Evolutionary conservation across 495 filamentous ascomycete genomes (phyloP), one percentile per base, ranked within the genome.

Genomic region (Bathelium albidoporum): DNA sequence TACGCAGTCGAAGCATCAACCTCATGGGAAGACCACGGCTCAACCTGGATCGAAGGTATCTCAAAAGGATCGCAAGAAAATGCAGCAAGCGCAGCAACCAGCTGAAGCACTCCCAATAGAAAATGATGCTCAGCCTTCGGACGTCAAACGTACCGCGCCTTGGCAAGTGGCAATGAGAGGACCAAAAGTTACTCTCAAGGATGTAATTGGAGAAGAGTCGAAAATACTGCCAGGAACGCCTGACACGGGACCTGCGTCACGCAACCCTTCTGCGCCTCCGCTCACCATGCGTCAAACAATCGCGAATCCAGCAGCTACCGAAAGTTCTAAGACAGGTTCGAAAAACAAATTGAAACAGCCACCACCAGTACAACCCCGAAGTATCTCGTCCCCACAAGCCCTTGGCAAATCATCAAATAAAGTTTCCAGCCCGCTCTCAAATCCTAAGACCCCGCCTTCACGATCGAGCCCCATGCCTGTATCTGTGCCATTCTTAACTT

Each of bases 51-150:
- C 71, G 73, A 95, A 85, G 66, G 66, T 95, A 45, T 94, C 90
- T 1, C 94, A 97, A 66, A 93, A 91, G 70, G 93, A 96, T 70
- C 85, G 90, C 12, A 96, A 96, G 76, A 89, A 83, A 70, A 74
- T 82, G 64, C 85, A 88, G 62, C 78, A 86, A 39, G 59, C 65
- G 9, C 63, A 67, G 28, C 62, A 60, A 16, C 62, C 64, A 72
- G 71, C 62, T 74, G 77, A 29, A 68, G 78, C 77, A 58, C 70
- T 74, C 28, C 74, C 78, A 60, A 68, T 69, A 9, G 71, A 76
- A 12, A 74, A 78, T 28, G 60, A 74, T 7, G 70, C 75, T 45
- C 67, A 70, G 5, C 71, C 5, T 77, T 76, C 78, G 67, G 71
- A 79, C 24, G 44, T 62, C 62, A 78, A 76, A 58, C 73, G 79